Evolutionary conservation across 306 rosid genomes (phyloP).

Genomic region (Sindora glabra): DNA sequence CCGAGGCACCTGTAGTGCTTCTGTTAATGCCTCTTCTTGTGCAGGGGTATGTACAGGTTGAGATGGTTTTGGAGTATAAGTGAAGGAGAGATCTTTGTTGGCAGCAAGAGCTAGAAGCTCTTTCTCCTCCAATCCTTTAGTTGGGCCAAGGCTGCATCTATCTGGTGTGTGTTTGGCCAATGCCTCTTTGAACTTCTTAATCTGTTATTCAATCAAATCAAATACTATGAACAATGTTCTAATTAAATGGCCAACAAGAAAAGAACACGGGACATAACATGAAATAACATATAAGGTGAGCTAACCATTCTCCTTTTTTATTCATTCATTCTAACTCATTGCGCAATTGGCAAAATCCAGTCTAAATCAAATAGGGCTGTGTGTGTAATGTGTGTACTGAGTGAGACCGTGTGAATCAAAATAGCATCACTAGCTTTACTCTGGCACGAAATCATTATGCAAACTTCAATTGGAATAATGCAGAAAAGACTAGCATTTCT

Average conservation of each 20-base stretch:
- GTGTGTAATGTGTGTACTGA: too few species aligned
- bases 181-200: conserved; percentile 88
- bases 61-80: conserved; percentile 48
- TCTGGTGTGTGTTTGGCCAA: conserved; percentile 77
- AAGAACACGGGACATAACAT: too few species aligned
- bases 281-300: too few species aligned
- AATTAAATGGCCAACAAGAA: too few species aligned
- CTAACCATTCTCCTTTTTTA: too few species aligned
- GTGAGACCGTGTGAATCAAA: too few species aligned
- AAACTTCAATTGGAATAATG: too few species aligned
- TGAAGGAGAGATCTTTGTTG: conserved; percentile 59
- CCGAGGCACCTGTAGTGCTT: conserved; percentile 6
- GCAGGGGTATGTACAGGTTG: conserved; percentile 20
- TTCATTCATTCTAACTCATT: too few species aligned
- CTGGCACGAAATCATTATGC: too few species aligned
- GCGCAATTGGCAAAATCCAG: too few species aligned
- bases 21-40: conserved; percentile 12
- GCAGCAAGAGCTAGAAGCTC: conserved; percentile 78
- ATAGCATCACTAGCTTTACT: too few species aligned
- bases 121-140: conserved; percentile 88
- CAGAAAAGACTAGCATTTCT: background rate
- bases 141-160: conserved; percentile 77
- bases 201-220: conserved; percentile 39
- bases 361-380: too few species aligned
- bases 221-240: conserved; percentile 1